Evolutionary conservation across 2,329 filamentous ascomycete species (phyloP).

Genomic region (Gnomoniopsis smithogilvyi): DNA sequence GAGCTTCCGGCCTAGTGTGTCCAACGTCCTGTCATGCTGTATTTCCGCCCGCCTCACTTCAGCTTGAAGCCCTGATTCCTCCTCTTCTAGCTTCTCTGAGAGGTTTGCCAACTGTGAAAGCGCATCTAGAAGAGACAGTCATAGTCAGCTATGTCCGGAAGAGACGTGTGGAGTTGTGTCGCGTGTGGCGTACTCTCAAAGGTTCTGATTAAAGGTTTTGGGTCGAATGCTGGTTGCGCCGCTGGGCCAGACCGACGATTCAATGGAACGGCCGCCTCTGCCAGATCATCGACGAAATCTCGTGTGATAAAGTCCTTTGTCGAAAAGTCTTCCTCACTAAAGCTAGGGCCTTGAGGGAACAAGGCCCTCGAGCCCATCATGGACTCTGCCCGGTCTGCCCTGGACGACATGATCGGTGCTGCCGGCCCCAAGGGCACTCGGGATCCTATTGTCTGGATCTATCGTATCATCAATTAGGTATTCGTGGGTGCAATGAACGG

Average conservation of each 20-base stretch:
- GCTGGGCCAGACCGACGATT: slow-evolving; percentile 73
- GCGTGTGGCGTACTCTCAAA: slow-evolving; percentile 66
- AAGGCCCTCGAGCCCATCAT: slow-evolving; percentile 55
- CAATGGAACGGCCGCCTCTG: slow-evolving; percentile 75
- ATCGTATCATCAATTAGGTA: slow-evolving; percentile 1
- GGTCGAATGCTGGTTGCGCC: slow-evolving; percentile 69
- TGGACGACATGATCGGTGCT: slow-evolving; percentile 28
- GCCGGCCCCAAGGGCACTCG: slow-evolving; percentile 38
- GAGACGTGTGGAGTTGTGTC: neutral
- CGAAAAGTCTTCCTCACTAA: slow-evolving; percentile 84
- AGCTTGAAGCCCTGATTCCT: slow-evolving; percentile 86
- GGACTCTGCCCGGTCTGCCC: slow-evolving; percentile 35
- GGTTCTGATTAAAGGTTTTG: slow-evolving; percentile 91
- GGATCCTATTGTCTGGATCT: slow-evolving; percentile 6
- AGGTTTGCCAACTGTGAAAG: slow-evolving; percentile 66
- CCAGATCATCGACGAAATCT: slow-evolving; percentile 92
- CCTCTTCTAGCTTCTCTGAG: slow-evolving; percentile 80
- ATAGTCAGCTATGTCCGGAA: slow-evolving; percentile 23
- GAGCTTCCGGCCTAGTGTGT: slow-evolving; percentile 81
- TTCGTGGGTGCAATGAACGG: neutral
- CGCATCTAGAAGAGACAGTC: slow-evolving; percentile 41
- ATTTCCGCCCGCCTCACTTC: slow-evolving; percentile 88
- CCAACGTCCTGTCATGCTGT: slow-evolving; percentile 88
- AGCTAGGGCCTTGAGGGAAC: slow-evolving; percentile 76
- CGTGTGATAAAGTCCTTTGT: slow-evolving; percentile 95